These are phyloP conservation scores for Pestalotiopsis fici DNA, from an alignment of 2,329 filamentous ascomycete genomes.

Conservation along the genomic window DNA sequence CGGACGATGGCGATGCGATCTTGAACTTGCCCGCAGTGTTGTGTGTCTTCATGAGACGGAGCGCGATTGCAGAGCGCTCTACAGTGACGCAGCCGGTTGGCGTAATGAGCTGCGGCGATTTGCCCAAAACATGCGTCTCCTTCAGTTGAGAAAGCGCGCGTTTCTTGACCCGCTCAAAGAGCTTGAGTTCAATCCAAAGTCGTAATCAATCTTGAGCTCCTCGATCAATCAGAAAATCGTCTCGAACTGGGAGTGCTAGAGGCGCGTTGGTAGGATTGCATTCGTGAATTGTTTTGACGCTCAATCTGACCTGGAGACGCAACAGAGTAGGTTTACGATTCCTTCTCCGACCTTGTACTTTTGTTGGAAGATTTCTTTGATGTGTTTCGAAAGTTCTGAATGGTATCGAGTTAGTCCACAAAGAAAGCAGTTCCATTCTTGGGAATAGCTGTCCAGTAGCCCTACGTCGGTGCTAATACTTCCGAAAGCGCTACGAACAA, in stretches of 20 bases:
- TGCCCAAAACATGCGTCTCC: conserved; percentile 17
- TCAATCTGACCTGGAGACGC: background rate
- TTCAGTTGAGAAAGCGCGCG: conserved; percentile 12
- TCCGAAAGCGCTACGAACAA: no score
- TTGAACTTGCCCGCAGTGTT: conserved; percentile 16
- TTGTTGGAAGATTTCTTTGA: no score
- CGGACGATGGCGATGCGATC: background rate
- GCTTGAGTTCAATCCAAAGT: conserved; percentile 16
- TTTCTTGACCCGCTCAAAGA: conserved; percentile 12
- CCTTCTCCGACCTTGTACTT: background rate
- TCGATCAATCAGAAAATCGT: conserved; percentile 20
- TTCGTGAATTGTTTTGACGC: background rate
- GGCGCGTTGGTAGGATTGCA: background rate
- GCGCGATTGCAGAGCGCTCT: conserved; percentile 19
- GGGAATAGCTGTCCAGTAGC: no score
- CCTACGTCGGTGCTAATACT: no score
- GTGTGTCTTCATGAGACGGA: conserved; percentile 19
- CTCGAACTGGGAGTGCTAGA: conserved; percentile 19
- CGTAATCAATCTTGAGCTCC: conserved; percentile 15
- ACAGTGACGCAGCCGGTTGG: conserved; percentile 15
- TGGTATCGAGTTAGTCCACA: no score
- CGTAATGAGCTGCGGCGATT: conserved; percentile 19
- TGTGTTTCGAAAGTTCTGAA: no score
- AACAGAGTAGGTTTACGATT: background rate
- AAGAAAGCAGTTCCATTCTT: no score